Base-by-base conservation (phyloP, 805 yeast genomes). In the Wickerhamiella bombiphila region DNA sequence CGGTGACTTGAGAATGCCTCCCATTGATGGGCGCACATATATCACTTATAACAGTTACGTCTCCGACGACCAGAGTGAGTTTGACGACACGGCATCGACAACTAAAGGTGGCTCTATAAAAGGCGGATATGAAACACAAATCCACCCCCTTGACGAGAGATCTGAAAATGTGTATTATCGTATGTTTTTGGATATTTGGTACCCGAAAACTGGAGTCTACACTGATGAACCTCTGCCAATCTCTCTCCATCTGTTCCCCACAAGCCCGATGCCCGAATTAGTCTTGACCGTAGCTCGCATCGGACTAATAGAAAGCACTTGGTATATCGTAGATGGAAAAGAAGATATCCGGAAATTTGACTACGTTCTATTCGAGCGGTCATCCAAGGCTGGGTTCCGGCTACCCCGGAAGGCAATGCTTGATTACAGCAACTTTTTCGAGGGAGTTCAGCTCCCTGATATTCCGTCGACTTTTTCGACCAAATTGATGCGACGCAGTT, bases 151-250 rank as follows among this genome's bases (percentile, higher is more conserved):
- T 9, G 26, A 24, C 9, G n/a, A n/a, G n/a, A n/a, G n/a, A n/a
- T 24, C 26, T 24, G 26, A 24, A 24, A 13, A 24, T 24, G 26
- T 13, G 11, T n/a, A n/a, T n/a, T 24, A 24, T 13, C 9, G 13
- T 9, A 24, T 24, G 26, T 24, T 9, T 24, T 13, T 37, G 29
- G 36, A 34, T 22, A 34, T 31, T 3, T 30, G 19, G 18, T 34
- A 39, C 32, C 42, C 42, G 26, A n/a, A 29, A 7, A 31, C 43
- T 2, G 43, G 43, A 5, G 26, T 42, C 15, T 39, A 30, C 30
- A 39, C 41, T 2, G 44, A 40, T 30, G 39, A 38, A 14, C 33
- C 35, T 13, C 38, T 43, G 26, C 18, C 26, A 1, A 6, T 43
- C 16, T 20, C 20, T 5, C 30, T 34, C 14, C 18, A 15, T 14